Evolutionary conservation across 805 yeast species (phyloP).

Genomic region (Lachancea waltii): DNA sequence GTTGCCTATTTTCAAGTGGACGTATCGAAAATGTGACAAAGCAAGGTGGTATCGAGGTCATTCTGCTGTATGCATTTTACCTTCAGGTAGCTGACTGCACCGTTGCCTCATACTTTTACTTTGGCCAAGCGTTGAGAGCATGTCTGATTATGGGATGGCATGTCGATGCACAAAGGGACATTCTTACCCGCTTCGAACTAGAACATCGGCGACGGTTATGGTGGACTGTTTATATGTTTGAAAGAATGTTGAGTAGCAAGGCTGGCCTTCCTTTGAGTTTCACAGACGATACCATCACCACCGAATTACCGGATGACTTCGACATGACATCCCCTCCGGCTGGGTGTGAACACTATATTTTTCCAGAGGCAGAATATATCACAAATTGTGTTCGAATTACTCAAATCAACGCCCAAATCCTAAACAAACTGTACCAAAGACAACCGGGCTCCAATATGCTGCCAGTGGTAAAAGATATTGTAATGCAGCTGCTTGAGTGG

Average conservation of each 20-base stretch:
- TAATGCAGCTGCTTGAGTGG: slow-evolving; percentile 62
- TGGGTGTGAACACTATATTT: slow-evolving; percentile 58
- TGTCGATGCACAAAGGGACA: slow-evolving; percentile 72
- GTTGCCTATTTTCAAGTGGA: slow-evolving; percentile 73
- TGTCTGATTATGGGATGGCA: slow-evolving; percentile 73
- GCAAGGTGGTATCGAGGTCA: slow-evolving; percentile 65
- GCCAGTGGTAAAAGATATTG: slow-evolving; percentile 65
- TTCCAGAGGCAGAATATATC: slow-evolving; percentile 73
- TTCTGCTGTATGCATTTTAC: slow-evolving; percentile 68
- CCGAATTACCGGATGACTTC: slow-evolving; percentile 68
- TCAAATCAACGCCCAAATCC: slow-evolving; percentile 67
- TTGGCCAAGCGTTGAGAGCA: slow-evolving; percentile 68
- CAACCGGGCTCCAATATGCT: slow-evolving; percentile 72
- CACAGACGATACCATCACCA: slow-evolving; percentile 75
- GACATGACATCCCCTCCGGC: slow-evolving; percentile 57
- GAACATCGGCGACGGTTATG: slow-evolving; percentile 80
- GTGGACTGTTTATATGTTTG: slow-evolving; percentile 83
- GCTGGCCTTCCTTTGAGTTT: slow-evolving; percentile 76
- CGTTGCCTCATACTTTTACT: slow-evolving; percentile 72
- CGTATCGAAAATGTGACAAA: slow-evolving; percentile 70
- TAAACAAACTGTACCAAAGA: slow-evolving; percentile 62
- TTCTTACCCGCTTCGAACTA: slow-evolving; percentile 57
- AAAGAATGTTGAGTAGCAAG: slow-evolving; percentile 75
- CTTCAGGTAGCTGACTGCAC: slow-evolving; percentile 82
- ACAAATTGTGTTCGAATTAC: slow-evolving; percentile 73